Conservation (phyloP, 2,329 filamentous ascomycete species). For the Stachybotrys elegans region DNA sequence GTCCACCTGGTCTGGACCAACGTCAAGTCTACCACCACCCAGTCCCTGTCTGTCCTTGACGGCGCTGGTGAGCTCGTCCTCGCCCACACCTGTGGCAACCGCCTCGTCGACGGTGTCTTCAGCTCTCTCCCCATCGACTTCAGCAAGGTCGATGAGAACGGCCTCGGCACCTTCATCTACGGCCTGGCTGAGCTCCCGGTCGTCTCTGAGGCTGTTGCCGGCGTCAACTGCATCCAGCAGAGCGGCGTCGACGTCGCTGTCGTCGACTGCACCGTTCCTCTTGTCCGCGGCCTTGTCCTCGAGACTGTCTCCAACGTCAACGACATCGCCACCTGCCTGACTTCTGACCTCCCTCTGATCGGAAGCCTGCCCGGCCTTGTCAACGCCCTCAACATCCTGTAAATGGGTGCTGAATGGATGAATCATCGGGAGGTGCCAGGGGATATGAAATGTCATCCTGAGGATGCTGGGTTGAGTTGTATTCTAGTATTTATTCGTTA, state of each 20-base stretch:
- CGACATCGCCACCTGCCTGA: slow-evolving; percentile 5
- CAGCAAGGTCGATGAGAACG: slow-evolving; percentile 2
- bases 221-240: slow-evolving; percentile 3
- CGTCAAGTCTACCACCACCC: slow-evolving; percentile 2
- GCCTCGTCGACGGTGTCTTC: slow-evolving; percentile 4
- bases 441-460: too few species aligned
- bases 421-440: too few species aligned
- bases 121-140: slow-evolving; percentile 5
- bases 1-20: slow-evolving; percentile 6
- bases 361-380: slow-evolving; percentile 2
- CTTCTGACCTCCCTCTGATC: slow-evolving; percentile 5
- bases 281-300: not conserved
- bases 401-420: too few species aligned
- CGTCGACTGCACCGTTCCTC: slow-evolving; percentile 3
- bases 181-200: not conserved
- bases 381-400: slow-evolving; percentile 1
- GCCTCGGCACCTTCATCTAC: slow-evolving; percentile 4
- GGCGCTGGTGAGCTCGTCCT: slow-evolving; percentile 5
- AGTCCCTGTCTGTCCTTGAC: slow-evolving; percentile 5
- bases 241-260: slow-evolving; percentile 2
- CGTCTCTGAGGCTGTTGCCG: not conserved
- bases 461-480: too few species aligned
- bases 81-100: slow-evolving; percentile 6
- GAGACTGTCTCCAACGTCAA: slow-evolving; percentile 1
- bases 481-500: too few species aligned